phyloP scores from a whole-genome alignment of 1,284 basidiomycete species.

The Malassezia arunalokei region DNA sequence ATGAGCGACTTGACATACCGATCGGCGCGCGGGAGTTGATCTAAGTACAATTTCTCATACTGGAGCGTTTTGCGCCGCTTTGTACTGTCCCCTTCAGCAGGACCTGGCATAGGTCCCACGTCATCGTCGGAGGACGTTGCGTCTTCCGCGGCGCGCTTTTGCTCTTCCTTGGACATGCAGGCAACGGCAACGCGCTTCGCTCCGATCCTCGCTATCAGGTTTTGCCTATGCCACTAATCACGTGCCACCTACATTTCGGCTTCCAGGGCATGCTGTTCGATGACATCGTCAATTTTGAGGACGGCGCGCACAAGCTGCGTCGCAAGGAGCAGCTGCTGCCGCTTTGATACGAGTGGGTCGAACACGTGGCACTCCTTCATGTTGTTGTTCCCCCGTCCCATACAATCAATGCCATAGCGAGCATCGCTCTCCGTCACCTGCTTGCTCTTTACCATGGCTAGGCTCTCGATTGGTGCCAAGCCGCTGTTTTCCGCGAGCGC shows the following conservation, averaged over 20 bases:
- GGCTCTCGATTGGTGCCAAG: conserved; percentile 84
- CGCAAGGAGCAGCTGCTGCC: conserved; percentile 92
- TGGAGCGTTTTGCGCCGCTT: conserved; percentile 48
- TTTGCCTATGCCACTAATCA: not conserved
- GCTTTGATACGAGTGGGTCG: conserved; percentile 90
- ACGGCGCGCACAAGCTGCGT: conserved; percentile 62
- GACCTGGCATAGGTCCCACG: conserved; percentile 13
- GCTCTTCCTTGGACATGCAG: not conserved
- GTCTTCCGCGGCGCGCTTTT: not conserved
- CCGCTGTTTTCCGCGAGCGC: conserved; percentile 97
- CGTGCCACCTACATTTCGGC: conserved; percentile 8
- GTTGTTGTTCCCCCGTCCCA: conserved; percentile 61
- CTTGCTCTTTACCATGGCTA: conserved; percentile 82
- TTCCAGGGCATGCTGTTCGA: conserved; percentile 18
- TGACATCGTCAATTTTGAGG: conserved; percentile 47
- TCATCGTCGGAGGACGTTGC: conserved; percentile 5
- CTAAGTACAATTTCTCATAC: conserved; percentile 72
- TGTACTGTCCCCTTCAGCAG: not conserved
- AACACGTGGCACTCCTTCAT: conserved; percentile 97
- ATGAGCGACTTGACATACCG: conserved; percentile 96
- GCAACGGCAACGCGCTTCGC: not conserved
- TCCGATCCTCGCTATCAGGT: not conserved
- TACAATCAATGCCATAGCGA: conserved; percentile 82
- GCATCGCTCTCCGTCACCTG: conserved; percentile 81
- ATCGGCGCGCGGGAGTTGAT: conserved; percentile 78